A percentile compares a stretch with the other conserved stretches of the same genome.
phyloP scores from a whole-genome alignment of 2,329 filamentous ascomycete species.

The Alternaria sp. region DNA sequence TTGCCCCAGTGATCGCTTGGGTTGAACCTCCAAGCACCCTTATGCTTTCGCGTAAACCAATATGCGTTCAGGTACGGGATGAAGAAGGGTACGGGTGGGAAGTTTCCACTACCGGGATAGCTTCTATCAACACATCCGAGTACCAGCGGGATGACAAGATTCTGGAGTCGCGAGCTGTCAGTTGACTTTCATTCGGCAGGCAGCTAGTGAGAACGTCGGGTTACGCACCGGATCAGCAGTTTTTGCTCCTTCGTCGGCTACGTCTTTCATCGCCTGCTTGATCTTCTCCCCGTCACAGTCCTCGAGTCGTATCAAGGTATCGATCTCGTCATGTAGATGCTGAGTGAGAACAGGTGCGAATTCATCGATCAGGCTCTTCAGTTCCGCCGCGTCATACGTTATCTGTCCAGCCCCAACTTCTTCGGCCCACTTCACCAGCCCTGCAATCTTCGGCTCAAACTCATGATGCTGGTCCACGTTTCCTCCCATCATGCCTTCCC shows the following conservation, averaged over 20 bases:
- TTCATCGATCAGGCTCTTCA: constrained; percentile 18
- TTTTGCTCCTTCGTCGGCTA: not conserved
- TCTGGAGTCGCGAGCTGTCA: not conserved
- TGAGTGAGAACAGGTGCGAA: constrained; percentile 21
- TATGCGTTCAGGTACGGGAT: constrained; percentile 45
- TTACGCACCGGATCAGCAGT: constrained; percentile 14
- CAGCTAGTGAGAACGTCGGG: not conserved
- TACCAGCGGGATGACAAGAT: constrained; percentile 38
- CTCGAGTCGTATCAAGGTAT: constrained; percentile 21
- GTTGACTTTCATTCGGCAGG: too few species aligned
- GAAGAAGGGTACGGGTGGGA: constrained; percentile 44
- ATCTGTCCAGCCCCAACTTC: not conserved
- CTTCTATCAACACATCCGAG: constrained; percentile 43
- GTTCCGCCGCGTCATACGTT: constrained; percentile 13
- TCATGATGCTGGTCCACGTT: constrained; percentile 44
- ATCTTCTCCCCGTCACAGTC: constrained; percentile 16
- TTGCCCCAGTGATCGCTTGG: constrained; percentile 43
- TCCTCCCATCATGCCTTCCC: constrained; percentile 30
- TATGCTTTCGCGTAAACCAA: constrained; percentile 37
- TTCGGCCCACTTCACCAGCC: constrained; percentile 31
- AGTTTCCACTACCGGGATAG: constrained; percentile 41
- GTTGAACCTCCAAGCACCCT: constrained; percentile 44
- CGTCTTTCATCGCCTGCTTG: constrained; percentile 7
- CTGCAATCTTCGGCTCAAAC: constrained; percentile 39
- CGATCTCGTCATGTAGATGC: constrained; percentile 31